A percentile compares a stretch with the other conserved stretches of the same genome.
phyloP scores from a whole-genome alignment of 345 rosid genomes.

The Psidium guajava region DNA sequence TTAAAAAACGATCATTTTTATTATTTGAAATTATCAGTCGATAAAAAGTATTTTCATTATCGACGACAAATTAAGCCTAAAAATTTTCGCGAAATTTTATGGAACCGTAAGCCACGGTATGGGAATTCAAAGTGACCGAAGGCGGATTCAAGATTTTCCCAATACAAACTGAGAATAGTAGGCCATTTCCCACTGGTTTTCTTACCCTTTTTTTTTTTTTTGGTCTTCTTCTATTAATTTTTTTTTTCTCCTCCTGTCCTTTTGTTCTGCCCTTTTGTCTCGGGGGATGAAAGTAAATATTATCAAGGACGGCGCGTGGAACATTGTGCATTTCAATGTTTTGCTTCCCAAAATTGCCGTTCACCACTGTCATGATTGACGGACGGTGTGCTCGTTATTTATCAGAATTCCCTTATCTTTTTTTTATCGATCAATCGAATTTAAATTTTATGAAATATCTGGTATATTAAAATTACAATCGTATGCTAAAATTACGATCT shows the following conservation, averaged over 20 bases:
- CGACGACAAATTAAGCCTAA: not conserved
- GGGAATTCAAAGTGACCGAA: not conserved
- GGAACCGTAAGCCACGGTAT: not conserved
- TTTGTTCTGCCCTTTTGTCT: not conserved
- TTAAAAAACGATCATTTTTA: not conserved
- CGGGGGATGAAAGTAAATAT: not conserved
- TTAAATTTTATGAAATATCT: not conserved
- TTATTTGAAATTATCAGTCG: not conserved
- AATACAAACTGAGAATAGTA: not conserved
- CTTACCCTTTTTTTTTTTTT: not conserved
- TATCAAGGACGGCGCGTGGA: not conserved
- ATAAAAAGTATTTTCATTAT: not conserved
- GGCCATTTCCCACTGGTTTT: not conserved
- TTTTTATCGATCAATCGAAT: not conserved
- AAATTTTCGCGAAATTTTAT: not conserved
- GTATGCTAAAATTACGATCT: too few species aligned
- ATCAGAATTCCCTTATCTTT: not conserved
- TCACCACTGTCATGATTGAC: not conserved
- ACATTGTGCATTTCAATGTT: not conserved
- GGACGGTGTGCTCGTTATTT: not conserved
- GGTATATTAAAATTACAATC: too few species aligned
- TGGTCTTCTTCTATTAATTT: not conserved
- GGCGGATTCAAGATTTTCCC: not conserved
- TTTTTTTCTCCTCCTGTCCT: not conserved
- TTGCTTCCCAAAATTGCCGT: not conserved